A percentile compares a stretch with the other conserved stretches of the same genome.
Evolutionary conservation across 2,329 filamentous ascomycete genomes (phyloP).

Genomic region (Madurella fahalii): DNA sequence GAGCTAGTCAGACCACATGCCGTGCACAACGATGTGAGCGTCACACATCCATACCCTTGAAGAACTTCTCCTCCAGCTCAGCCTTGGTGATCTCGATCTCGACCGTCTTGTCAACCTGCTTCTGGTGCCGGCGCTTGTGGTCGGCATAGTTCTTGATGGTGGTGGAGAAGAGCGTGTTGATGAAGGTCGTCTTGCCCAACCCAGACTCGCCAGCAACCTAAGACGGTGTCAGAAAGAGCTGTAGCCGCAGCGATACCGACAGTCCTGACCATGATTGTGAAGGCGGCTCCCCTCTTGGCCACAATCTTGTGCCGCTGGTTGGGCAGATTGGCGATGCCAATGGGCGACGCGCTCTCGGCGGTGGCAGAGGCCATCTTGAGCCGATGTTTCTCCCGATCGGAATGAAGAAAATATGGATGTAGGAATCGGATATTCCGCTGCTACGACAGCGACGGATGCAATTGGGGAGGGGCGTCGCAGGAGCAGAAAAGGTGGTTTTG

Average conservation of each 20-base stretch:
- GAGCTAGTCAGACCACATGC: constrained; percentile 20
- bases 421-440: constrained; percentile 15
- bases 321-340: constrained; percentile 71
- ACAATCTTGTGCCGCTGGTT: constrained; percentile 75
- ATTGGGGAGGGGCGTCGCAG: constrained; percentile 19
- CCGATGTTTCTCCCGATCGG: constrained; percentile 14
- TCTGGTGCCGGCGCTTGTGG: constrained; percentile 97
- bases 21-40: neutral
- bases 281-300: constrained; percentile 84
- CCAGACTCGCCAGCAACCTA: constrained; percentile 98
- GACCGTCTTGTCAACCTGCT: constrained; percentile 99
- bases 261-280: constrained; percentile 92
- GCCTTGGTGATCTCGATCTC: constrained; percentile 99
- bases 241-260: neutral
- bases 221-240: constrained; percentile 26
- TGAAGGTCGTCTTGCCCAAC: constrained; percentile 98
- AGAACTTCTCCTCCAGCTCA: constrained; percentile 99
- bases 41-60: constrained; percentile 72
- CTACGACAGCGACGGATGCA: constrained; percentile 15
- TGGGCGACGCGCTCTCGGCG: constrained; percentile 60
- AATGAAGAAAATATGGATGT: constrained; percentile 13
- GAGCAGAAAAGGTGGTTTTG: constrained; percentile 18
- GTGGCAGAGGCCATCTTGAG: constrained; percentile 54
- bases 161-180: constrained; percentile 99
- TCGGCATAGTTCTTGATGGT: constrained; percentile 99